These are phyloP conservation scores for Starmerella bombicola DNA, from an alignment of 805 yeast species.

Conservation along the genomic window DNA sequence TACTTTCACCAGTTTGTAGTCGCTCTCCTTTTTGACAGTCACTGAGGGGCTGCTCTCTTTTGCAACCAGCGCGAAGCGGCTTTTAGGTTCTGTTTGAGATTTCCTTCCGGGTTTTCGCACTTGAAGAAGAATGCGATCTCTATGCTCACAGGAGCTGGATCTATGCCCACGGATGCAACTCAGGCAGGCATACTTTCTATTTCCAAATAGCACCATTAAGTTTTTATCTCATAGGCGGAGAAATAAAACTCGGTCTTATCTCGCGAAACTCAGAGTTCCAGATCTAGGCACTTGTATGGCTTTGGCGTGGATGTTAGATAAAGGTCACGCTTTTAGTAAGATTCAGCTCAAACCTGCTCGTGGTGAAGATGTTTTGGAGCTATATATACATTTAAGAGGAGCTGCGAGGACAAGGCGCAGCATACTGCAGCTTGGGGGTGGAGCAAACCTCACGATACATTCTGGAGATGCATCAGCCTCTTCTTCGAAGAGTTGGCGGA, in stretches of 20 bases:
- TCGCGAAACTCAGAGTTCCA: no score
- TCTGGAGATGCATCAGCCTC: no score
- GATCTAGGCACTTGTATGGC: no score
- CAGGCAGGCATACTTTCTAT: slow-evolving; percentile 24
- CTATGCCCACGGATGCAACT: slow-evolving; percentile 84
- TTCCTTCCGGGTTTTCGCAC: slow-evolving; percentile 84
- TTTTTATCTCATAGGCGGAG: background rate
- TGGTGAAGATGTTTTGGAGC: no score
- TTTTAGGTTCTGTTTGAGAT: slow-evolving; percentile 15
- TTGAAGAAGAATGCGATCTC: slow-evolving; percentile 64
- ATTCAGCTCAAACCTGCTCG: no score
- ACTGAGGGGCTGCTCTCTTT: slow-evolving; percentile 2
- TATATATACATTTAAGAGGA: no score
- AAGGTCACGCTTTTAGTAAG: background rate
- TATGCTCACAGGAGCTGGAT: slow-evolving; percentile 75
- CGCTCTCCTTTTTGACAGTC: background rate
- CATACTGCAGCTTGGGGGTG: no score
- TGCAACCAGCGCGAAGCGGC: slow-evolving; percentile 14
- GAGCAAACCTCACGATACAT: no score
- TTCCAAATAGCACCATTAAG: slow-evolving; percentile 19
- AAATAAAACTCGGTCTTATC: no score
- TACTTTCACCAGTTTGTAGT: slow-evolving; percentile 5
- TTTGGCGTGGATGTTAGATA: background rate
- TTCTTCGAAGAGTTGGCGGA: no score
- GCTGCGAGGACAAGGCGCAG: no score